phyloP scores from a whole-genome alignment of 441 rosid species.

The Populus tomentosa region DNA sequence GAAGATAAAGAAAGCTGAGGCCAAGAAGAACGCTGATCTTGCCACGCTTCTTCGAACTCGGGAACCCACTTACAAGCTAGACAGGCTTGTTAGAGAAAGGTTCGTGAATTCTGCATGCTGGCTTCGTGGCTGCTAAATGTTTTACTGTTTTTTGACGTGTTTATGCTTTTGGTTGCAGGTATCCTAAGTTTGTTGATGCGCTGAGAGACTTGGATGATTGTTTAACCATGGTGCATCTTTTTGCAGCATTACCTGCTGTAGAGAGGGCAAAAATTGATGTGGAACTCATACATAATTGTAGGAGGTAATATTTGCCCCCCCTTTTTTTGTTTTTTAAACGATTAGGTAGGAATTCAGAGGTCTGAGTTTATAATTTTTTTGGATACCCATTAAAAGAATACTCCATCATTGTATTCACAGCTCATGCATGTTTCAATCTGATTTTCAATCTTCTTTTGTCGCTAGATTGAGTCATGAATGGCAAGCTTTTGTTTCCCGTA shows the following conservation, averaged over 20 bases:
- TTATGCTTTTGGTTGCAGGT: conserved; percentile 40
- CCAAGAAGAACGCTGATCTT: conserved; percentile 73
- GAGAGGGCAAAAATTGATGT: conserved; percentile 77
- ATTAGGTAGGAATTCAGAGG: not conserved
- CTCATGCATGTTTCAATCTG: not conserved
- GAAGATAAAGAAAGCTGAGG: conserved; percentile 78
- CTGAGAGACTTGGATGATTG: conserved; percentile 95
- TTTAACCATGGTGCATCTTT: conserved; percentile 87
- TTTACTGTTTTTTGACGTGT: not conserved
- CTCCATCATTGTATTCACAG: not conserved
- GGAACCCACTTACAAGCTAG: conserved; percentile 65
- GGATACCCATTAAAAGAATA: not conserved
- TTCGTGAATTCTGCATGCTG: conserved; percentile 18
- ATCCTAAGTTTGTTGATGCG: conserved; percentile 80
- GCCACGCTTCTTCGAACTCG: conserved; percentile 57
- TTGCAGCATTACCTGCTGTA: conserved; percentile 80
- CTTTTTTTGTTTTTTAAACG: not conserved
- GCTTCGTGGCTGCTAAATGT: not conserved
- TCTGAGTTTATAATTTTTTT: not conserved
- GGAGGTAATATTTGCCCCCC: conserved; percentile 45
- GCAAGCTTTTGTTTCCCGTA: conserved; percentile 84
- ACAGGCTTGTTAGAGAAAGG: conserved; percentile 76
- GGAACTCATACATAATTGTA: conserved; percentile 71
- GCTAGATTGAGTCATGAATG: conserved; percentile 88
- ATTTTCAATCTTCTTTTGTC: conserved; percentile 5